Conservation (phyloP, 73 alveolate species). For the Durusdinium trenchii region DNA sequence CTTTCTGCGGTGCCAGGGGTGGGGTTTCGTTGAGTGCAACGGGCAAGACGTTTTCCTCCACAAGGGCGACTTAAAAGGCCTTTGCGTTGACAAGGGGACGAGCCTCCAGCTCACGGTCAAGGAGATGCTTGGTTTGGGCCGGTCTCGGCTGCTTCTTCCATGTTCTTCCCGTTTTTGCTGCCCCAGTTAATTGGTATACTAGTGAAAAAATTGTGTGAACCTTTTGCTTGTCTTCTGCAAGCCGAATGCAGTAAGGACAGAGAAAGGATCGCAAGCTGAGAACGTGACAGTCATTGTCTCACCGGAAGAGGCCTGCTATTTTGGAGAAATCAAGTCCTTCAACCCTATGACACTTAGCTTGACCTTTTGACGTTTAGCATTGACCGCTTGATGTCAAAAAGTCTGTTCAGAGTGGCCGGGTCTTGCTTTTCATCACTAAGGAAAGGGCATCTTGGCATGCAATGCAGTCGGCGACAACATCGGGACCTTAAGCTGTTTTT, state of each 20-base stretch:
- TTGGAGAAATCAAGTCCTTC: slow-evolving; percentile 50
- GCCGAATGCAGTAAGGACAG: neutral
- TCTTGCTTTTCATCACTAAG: too few relatives aligned
- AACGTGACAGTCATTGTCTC: slow-evolving; percentile 45
- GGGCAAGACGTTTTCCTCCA: slow-evolving; percentile 63
- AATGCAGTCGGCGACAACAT: neutral
- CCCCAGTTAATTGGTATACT: neutral
- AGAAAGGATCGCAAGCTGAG: slow-evolving; percentile 74
- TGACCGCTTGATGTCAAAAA: too few relatives aligned
- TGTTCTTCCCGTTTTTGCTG: too few relatives aligned
- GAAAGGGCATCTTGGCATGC: slow-evolving; percentile 26
- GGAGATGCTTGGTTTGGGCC: neutral
- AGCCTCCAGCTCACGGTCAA: slow-evolving; percentile 48
- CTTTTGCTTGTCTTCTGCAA: neutral
- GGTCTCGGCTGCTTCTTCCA: neutral
- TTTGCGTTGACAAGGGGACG: slow-evolving; percentile 61
- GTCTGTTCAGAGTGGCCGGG: too few relatives aligned
- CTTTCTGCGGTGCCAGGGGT: slow-evolving; percentile 26
- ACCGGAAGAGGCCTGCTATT: slow-evolving; percentile 50
- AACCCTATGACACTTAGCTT: neutral
- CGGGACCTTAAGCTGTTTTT: too few relatives aligned
- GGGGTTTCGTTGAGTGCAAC: slow-evolving; percentile 74
- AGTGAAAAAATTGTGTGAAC: neutral
- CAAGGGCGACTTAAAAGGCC: slow-evolving; percentile 55
- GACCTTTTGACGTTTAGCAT: too few relatives aligned